Percentiles rank a stretch among this genome's conserved stretches.
Evolutionary conservation across 202 grass and related monocot genomes (phyloP).

Genomic region (Dendrocalamus latiflorus): DNA sequence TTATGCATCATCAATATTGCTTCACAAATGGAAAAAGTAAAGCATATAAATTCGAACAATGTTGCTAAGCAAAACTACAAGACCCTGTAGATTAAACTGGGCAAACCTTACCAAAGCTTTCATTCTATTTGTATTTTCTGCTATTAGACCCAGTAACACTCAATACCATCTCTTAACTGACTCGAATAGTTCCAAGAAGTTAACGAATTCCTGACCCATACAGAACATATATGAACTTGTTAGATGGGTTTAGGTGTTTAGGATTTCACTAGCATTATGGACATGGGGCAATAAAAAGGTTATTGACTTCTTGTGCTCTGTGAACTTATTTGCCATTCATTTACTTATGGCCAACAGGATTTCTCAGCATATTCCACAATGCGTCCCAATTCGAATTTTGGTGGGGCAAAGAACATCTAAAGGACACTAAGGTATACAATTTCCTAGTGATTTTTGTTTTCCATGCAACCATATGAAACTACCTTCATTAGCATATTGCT

Average conservation of each 20-base stretch:
- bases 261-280: neutral
- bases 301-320: neutral
- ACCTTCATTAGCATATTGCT: constrained; percentile 3
- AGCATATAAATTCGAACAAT: neutral
- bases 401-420: constrained; percentile 44
- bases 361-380: constrained; percentile 33
- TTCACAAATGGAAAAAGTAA: neutral
- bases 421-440: constrained; percentile 24
- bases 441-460: neutral
- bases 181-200: neutral
- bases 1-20: neutral
- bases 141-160: neutral
- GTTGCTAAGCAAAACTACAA: neutral
- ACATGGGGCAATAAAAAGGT: neutral
- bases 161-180: neutral
- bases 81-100: neutral
- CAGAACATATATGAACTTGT: neutral
- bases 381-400: constrained; percentile 42
- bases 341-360: constrained; percentile 35
- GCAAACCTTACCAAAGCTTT: neutral
- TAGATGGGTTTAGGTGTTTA: neutral
- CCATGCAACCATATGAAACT: neutral
- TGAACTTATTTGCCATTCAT: constrained; percentile 17
- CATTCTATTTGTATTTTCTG: neutral
- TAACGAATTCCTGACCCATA: neutral